A percentile compares a stretch with the other conserved stretches of the same genome.
These are phyloP conservation scores for Picochlorum sp. DNA, from an alignment of 139 green algal species.

Conservation along the genomic window DNA sequence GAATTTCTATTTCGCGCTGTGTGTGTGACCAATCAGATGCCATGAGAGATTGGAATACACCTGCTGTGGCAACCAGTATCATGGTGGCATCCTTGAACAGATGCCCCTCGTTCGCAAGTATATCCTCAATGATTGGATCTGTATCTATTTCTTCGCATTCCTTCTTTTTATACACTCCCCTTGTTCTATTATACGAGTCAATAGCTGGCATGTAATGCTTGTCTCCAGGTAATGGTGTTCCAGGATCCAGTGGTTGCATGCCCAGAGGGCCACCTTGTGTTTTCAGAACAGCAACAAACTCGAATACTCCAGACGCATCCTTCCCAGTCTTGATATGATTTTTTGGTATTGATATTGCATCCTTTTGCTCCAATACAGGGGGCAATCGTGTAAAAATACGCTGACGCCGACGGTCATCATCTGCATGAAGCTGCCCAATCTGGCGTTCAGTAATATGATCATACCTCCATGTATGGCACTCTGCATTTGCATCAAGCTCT, in stretches of 20 bases:
- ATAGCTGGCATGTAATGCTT: neutral
- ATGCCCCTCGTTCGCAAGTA: no score
- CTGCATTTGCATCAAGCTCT: neutral
- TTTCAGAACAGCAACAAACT: neutral
- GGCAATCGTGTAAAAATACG: neutral
- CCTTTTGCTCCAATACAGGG: neutral
- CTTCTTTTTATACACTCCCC: no score
- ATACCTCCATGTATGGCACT: neutral
- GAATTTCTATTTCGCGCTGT: no score
- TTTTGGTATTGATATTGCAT: neutral
- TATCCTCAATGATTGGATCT: no score
- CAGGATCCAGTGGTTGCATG: neutral
- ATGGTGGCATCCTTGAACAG: no score
- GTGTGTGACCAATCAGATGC: no score
- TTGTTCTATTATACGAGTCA: no score
- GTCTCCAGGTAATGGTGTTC: neutral
- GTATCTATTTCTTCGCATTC: no score
- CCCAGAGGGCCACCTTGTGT: neutral
- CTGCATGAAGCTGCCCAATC: slow-evolving; percentile 19
- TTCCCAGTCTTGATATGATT: no score
- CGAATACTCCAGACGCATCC: neutral
- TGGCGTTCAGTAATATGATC: slow-evolving; percentile 17
- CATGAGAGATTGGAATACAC: no score
- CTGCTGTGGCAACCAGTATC: no score
- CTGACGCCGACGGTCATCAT: neutral